Evolutionary conservation across 306 rosid species (phyloP), one percentile per base, ranked within the genome.

Genomic region (Begonia masoniana): DNA sequence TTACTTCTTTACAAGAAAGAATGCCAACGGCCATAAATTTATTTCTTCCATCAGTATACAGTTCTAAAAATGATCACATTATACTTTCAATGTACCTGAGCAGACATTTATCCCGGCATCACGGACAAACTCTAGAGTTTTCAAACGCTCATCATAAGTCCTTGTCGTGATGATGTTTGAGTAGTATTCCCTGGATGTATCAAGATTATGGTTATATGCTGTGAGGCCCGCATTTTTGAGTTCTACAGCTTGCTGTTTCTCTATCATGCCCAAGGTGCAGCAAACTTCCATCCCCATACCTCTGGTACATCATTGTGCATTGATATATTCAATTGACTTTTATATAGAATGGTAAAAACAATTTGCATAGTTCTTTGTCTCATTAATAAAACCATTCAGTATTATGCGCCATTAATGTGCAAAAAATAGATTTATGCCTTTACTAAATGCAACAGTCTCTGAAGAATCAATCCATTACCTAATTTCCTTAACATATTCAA

Each of bases 21-120:
- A 31, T 31, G 39, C 39, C 39, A 31, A 7, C 39, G 7, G 39
- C 39, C 39, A 31, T 31, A 31, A 31, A 31, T 31, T 31, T 31
- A 4, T 31, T 31, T 31, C 9, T 31, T 31, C 39, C 39, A 31
- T 31, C 3, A 6, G 39, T 5, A 31, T 31, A 31, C 39, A 31
- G 39, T 31, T 31, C 39, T 31, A 5, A 31, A 31, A 31, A 31
- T 31, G 39, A 31, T 31, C 39, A 31, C 39, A 31, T 31, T 31
- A 31, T 31, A 31, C 39, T 31, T 31, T 7, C 39, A 31, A 31
- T 58, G 65, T 89, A 91, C 97, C 96, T 48, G 84, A 78, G 63
- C 97, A 91, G 52, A 91, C 97, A 75, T 72, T 85, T 64, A 91
- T 91, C 62, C 97, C 97, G 13, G 97, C 96, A 75, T 91, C 94